Percentiles rank a stretch among this genome's conserved stretches.
phyloP scores from a whole-genome alignment of 2,329 filamentous ascomycete genomes.

The Emergomyces pasteurianus region DNA sequence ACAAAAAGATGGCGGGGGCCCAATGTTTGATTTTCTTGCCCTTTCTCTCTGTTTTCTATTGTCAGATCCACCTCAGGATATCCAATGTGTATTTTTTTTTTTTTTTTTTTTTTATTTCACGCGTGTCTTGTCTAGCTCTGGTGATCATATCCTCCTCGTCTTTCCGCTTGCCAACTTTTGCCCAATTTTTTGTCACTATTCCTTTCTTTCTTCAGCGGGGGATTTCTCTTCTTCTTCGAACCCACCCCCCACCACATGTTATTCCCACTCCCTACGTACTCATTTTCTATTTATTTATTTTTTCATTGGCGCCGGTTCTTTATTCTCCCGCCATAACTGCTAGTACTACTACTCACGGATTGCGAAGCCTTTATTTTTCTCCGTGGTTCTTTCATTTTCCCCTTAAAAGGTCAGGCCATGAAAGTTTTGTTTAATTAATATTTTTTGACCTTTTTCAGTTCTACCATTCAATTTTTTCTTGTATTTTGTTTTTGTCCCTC shows the following conservation, averaged over 20 bases:
- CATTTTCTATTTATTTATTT: background rate
- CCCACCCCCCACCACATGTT: background rate
- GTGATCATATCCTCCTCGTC: background rate
- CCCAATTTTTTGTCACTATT: background rate
- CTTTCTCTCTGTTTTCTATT: background rate
- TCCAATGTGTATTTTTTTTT: background rate
- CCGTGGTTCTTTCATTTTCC: conserved; percentile 10
- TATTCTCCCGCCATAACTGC: background rate
- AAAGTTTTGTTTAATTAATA: conserved; percentile 6
- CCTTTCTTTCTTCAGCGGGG: background rate
- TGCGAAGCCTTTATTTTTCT: conserved; percentile 14
- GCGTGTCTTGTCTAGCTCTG: background rate
- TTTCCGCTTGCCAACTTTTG: background rate
- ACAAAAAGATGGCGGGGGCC: background rate
- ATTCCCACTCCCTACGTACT: background rate
- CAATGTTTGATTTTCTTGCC: background rate
- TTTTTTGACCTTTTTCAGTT: conserved; percentile 2
- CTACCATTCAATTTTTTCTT: conserved; percentile 8
- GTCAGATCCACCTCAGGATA: background rate
- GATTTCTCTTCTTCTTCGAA: background rate
- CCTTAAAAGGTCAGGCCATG: conserved; percentile 5
- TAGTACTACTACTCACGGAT: conserved; percentile 3
- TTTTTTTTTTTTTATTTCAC: background rate
- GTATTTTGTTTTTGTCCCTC: conserved; percentile 12
- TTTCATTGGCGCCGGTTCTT: background rate